phyloP scores from a whole-genome alignment of 306 rosid genomes.

The Corylus heterophylla region DNA sequence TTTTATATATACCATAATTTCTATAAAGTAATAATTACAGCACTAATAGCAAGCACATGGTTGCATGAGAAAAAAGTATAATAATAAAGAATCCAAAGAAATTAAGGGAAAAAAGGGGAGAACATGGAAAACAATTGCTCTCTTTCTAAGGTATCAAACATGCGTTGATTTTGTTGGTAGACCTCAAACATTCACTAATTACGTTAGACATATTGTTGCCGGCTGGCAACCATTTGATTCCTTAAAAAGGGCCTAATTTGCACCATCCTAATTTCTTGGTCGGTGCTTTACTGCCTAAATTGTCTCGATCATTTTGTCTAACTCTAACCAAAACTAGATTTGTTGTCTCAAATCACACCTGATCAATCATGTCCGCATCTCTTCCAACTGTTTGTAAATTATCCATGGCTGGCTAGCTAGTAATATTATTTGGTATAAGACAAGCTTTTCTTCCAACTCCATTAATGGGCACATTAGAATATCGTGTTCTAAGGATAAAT shows the following conservation, averaged over 20 bases:
- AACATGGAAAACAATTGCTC: constrained; percentile 19
- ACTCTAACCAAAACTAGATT: constrained; percentile 5
- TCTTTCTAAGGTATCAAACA: constrained; percentile 43
- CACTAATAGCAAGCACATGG: constrained; percentile 66
- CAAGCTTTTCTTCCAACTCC: too few species aligned
- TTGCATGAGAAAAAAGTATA: constrained; percentile 42
- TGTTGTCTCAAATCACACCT: constrained; percentile 6
- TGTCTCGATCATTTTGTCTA: constrained; percentile 19
- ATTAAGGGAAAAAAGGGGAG: background rate
- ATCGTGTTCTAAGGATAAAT: too few species aligned
- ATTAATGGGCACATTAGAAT: too few species aligned
- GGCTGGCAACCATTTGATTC: constrained; percentile 58
- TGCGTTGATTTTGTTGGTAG: constrained; percentile 55
- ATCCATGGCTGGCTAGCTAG: background rate
- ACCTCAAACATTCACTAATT: constrained; percentile 53
- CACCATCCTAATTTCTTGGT: constrained; percentile 41
- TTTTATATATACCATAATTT: constrained; percentile 37
- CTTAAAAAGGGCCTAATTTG: constrained; percentile 54
- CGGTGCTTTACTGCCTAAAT: constrained; percentile 41
- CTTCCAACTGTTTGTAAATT: background rate
- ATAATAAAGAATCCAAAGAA: constrained; percentile 33
- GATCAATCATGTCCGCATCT: background rate
- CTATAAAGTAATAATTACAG: constrained; percentile 41
- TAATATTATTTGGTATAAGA: too few species aligned
- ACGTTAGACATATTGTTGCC: constrained; percentile 20